phyloP scores from a whole-genome alignment of 2,329 filamentous ascomycete species.

The Fusarium sp. region DNA sequence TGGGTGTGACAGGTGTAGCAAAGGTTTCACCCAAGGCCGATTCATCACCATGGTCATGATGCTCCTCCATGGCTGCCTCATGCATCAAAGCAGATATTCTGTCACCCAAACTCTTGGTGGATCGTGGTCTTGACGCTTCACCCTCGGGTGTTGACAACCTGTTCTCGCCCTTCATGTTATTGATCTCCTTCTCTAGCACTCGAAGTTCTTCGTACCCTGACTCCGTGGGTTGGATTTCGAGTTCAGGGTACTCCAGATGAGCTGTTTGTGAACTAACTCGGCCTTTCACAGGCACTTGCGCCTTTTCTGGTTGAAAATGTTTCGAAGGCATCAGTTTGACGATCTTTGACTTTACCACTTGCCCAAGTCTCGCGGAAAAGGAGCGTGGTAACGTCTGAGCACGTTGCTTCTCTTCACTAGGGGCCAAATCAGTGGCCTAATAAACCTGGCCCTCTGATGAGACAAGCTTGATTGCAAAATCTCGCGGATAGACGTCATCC shows the following conservation, averaged over 20 bases:
- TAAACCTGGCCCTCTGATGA: conserved; percentile 30
- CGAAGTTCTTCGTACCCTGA: conserved; percentile 37
- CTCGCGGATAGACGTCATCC: conserved; percentile 42
- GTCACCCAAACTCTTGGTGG: conserved; percentile 29
- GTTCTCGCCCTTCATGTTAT: conserved; percentile 25
- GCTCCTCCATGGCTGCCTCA: conserved; percentile 20
- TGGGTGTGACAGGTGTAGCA: conserved; percentile 26
- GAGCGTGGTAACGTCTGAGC: conserved; percentile 33
- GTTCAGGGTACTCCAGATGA: conserved; percentile 39
- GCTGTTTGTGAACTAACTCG: conserved; percentile 1
- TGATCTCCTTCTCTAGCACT: conserved; percentile 34
- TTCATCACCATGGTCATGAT: conserved; percentile 3
- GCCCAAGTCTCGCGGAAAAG: conserved; percentile 45
- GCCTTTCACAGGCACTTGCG: neutral
- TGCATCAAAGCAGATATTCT: conserved; percentile 34
- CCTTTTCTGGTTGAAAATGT: conserved; percentile 1
- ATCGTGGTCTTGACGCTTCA: conserved; percentile 5
- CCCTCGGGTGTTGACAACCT: neutral
- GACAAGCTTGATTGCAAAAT: conserved; percentile 43
- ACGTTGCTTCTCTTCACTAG: neutral
- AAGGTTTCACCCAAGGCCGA: neutral
- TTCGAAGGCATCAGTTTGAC: conserved; percentile 12
- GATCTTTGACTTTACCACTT: conserved; percentile 39
- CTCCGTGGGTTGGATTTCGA: conserved; percentile 36
- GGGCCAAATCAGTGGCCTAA: conserved; percentile 43